Evolutionary conservation across 495 filamentous ascomycete species (phyloP), one percentile per base, ranked within the genome.

Genomic region (Aspergillus steynii): DNA sequence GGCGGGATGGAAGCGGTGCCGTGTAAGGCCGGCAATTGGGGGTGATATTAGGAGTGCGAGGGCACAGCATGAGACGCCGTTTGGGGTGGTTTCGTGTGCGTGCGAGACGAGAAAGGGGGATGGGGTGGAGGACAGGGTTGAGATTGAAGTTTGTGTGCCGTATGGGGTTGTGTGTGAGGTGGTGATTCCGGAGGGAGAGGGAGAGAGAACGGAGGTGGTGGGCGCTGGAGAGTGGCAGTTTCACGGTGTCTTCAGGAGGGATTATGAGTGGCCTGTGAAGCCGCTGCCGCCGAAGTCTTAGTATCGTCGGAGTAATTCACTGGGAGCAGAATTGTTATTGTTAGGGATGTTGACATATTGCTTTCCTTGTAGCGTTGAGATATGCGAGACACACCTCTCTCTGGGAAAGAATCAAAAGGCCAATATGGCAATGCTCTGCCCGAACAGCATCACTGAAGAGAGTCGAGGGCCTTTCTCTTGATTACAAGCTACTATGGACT

Each of bases 1-100:
- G 58, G 54, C 62, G 1, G 62, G 62, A 2, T 64, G 62, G 62
- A 60, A 29, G 28, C 29, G 54, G n/a, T 53, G 57, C 20, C 15
- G 37, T 20, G 53, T 64, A 0, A 34, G 45, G 31, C 53, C 56
- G 0, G 45, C 45, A 15, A 53, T 55, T 29, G 62, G 62, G 1
- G 62, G 62, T 1, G 60, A 45, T 3, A 34, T 34, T 34, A 34
- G 6, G 31, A 34, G 31, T 34, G 31, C 31, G 31, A 34, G 5
- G 9, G 31, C 31, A 7, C 6, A 34, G 3, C 31, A 34, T 7
- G 31, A 34, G 12, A 26, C 48, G 4, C 48, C 48, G n/a, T 26
- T 4, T 50, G 48, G 48, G 6, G 8, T 15, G 4, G 48, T 28
- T 26, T 3, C n/a, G 9, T 50, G 48, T 28, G n/a, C 48, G 14